Conservation (phyloP, 2,329 filamentous ascomycete genomes). For the Neofusicoccum ribis region DNA sequence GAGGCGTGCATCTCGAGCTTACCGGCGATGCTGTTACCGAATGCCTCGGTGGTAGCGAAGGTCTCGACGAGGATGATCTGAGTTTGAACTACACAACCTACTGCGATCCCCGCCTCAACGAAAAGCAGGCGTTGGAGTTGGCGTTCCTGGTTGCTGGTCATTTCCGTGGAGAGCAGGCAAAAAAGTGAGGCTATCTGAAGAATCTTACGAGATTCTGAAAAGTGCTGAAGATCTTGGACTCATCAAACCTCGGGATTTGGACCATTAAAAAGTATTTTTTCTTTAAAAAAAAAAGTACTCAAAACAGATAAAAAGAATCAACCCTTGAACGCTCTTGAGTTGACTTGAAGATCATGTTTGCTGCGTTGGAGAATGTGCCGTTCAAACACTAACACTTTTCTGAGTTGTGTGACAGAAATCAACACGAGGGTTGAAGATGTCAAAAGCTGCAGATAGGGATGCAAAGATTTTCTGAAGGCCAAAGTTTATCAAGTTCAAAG, state of each 20-base stretch:
- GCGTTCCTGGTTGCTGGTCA: slow-evolving; percentile 91
- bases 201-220: slow-evolving; percentile 18
- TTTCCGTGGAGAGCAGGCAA: slow-evolving; percentile 53
- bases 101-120: slow-evolving; percentile 92
- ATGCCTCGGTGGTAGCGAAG: slow-evolving; percentile 87
- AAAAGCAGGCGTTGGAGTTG: slow-evolving; percentile 95
- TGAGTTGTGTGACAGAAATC: background rate
- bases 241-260: background rate
- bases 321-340: no score
- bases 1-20: slow-evolving; percentile 91
- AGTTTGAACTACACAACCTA: slow-evolving; percentile 92
- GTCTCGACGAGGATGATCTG: slow-evolving; percentile 82
- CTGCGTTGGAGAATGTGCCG: no score
- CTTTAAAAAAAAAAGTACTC: no score
- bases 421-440: background rate
- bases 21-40: slow-evolving; percentile 97
- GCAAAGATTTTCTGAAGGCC: background rate
- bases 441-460: background rate
- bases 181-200: background rate
- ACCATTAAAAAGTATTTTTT: no score
- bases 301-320: no score
- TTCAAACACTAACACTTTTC: no score
- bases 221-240: no score
- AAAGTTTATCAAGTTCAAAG: background rate
- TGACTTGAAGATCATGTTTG: no score